These are phyloP conservation scores for Kodamaea lidongshanica DNA, from an alignment of 805 yeast genomes.

Conservation along the genomic window DNA sequence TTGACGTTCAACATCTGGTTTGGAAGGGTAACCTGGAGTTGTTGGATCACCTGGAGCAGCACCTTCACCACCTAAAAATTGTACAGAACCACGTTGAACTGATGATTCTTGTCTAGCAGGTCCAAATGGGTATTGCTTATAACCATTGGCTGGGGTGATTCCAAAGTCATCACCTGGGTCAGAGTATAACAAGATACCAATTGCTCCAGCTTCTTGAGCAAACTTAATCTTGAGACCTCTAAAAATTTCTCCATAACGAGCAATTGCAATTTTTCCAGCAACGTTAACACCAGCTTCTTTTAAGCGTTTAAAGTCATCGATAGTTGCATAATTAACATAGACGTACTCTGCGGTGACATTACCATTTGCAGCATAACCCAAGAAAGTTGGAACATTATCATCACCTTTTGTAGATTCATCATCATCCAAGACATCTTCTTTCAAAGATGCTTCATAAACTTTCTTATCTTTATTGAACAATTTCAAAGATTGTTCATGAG, in stretches of 20 bases:
- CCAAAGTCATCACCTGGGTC: conserved; percentile 58
- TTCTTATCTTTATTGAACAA: conserved; percentile 25
- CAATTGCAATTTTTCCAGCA: conserved; percentile 52
- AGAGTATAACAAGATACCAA: conserved; percentile 51
- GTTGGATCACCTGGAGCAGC: conserved; percentile 71
- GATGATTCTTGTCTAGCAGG: conserved; percentile 59
- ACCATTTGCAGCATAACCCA: conserved; percentile 63
- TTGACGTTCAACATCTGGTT: conserved; percentile 30
- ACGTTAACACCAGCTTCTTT: conserved; percentile 36
- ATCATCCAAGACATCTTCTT: conserved; percentile 42
- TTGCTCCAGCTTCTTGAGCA: conserved; percentile 59
- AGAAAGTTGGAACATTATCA: conserved; percentile 44
- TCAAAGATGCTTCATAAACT: conserved; percentile 43
- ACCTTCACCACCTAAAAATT: conserved; percentile 44
- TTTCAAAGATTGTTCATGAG: conserved; percentile 39
- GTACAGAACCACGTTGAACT: conserved; percentile 58
- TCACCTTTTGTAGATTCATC: conserved; percentile 36
- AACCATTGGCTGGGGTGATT: conserved; percentile 52
- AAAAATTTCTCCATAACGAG: conserved; percentile 46
- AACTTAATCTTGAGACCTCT: conserved; percentile 54
- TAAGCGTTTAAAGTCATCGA: conserved; percentile 47
- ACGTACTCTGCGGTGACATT: conserved; percentile 50
- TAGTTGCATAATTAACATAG: conserved; percentile 55
- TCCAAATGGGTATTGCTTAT: conserved; percentile 53
- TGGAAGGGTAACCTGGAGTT: conserved; percentile 65